Base-by-base conservation (phyloP, 352 stramenopile species). In the Pythium plurisporium region DNA sequence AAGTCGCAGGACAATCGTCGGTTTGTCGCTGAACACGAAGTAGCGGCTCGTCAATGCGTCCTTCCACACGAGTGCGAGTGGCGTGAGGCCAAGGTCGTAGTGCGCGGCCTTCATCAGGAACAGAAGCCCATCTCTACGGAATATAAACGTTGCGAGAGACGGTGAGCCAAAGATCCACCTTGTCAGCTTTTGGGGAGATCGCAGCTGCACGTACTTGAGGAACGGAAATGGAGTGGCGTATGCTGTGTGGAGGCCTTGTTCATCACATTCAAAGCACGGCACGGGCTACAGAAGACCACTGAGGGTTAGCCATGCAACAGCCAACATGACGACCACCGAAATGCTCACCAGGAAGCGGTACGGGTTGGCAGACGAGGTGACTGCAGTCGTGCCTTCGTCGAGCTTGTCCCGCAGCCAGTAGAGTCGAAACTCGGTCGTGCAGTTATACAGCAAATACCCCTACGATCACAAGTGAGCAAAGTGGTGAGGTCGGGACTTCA, bases 341-440 rank as follows among this genome's bases (percentile, higher is more conserved):
- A 5, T 20, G 42, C 65, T 0, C 61, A 95, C 86, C 59, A 91
- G 33, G 50, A 95, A 93, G 15, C 70, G 81, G 50, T 75, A 92
- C 1, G 82, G 82, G 50, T 95, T 95, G 2, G 79, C 74, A 0
- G 77, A 56, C 9, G 82, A 70, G 12, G 76, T 52, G 2, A 55
- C 76, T 17, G 60, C 67, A 1, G 79, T 66, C 5, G 64, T 69
- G 38, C 74, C 78, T 69, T 97, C 90, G 3, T 72, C 72, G 7
- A 97, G 74, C 69, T 97, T 97, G 64, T 95, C 88, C 4, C 83
- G 84, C 53, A 96, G 71, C 89, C 89, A 97, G 65, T 94, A 97
- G 5, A 92, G 72, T 15, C 91, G 82, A 51, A 97, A 97, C 60
- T 96, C 87, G 10, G 81, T 91, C n/a, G 89, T 94, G 68, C 89